Base-by-base conservation (phyloP, 441 rosid species). In the Caryocar brasiliense region DNA sequence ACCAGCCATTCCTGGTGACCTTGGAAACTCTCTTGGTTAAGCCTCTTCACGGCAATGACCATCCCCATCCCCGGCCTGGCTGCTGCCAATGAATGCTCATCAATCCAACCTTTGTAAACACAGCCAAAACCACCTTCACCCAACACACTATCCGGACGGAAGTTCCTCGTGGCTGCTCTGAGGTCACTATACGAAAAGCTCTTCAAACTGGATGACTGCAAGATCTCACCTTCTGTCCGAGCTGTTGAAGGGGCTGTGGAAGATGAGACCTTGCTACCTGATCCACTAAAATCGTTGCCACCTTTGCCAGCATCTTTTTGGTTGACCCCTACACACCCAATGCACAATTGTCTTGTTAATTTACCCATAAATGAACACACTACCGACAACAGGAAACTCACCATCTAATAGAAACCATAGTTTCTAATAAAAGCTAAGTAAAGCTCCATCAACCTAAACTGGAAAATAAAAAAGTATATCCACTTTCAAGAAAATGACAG, bases 51-150 rank as follows among this genome's bases (percentile, higher is more conserved):
- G 20, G 96, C 98, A 37, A 90, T 75, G 37, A 81, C 78, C 59
- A 76, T 68, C 47, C 96, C 95, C 0, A 83, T 73, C 8, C 82
- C 89, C 0, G 98, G 78, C 67, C 42, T 88, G 42, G 84, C 37
- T 1, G 96, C 80, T 15, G 76, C 32, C 27, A 75, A 64, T 23
- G 95, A 54, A 39, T 77, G 59, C 67, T 80, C 92, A 66, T 92
- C 99, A 12, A 92, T 69, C 94, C 97, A 92, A 5, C 94, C 99
- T 51, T 81, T 92, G 53, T 78, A 92, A 40, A 92, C 99, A 20
- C 71, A 73, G 51, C 97, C 99, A n/a, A 88, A 92, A 15, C 99
- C 99, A 18, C 99, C 99, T 71, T 92, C 99, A 18, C 99, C 99
- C 28, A 92, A 40, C 51, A 92, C 77, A 62, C 94, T 75, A 60